Percentiles rank a stretch among this genome's conserved stretches.
Evolutionary conservation across 2,329 filamentous ascomycete species (phyloP).

Genomic region (Claviceps maximensis): DNA sequence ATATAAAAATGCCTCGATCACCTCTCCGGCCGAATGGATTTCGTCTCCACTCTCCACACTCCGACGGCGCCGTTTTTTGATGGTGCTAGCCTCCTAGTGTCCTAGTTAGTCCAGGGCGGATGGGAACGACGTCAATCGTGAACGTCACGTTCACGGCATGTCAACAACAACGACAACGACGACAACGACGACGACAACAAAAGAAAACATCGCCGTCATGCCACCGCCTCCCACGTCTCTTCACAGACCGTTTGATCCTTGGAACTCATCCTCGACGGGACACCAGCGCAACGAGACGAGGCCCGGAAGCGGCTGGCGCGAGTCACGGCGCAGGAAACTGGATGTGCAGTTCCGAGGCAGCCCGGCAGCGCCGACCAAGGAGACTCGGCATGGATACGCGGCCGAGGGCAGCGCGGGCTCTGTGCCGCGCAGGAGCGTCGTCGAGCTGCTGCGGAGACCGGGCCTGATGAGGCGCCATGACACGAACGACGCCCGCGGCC

Average conservation of each 20-base stretch:
- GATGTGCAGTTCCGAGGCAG: conserved; percentile 55
- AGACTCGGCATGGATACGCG: not conserved
- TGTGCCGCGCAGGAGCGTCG: conserved; percentile 26
- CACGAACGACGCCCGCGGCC: not conserved
- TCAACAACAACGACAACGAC: not conserved
- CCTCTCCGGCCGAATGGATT: no score
- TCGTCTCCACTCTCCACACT: no score
- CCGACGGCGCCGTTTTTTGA: no score
- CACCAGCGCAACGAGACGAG: conserved; percentile 65
- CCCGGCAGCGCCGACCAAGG: no score
- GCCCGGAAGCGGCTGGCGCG: conserved; percentile 55
- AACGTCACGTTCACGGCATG: no score
- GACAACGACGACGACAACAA: not conserved
- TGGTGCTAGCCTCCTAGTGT: no score
- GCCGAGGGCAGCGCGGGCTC: not conserved
- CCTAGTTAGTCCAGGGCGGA: no score
- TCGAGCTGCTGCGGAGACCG: conserved; percentile 39
- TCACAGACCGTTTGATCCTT: conserved; percentile 51
- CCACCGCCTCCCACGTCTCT: no score
- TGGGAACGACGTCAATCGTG: no score
- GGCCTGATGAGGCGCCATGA: conserved; percentile 12
- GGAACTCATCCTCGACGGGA: conserved; percentile 62
- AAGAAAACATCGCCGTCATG: not conserved
- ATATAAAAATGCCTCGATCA: no score
- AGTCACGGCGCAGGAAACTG: conserved; percentile 56